A percentile compares a stretch with the other conserved stretches of the same genome.
Conservation (phyloP, 1,284 basidiomycete genomes). For the Cutaneotrichosporon daszewskae region DNA sequence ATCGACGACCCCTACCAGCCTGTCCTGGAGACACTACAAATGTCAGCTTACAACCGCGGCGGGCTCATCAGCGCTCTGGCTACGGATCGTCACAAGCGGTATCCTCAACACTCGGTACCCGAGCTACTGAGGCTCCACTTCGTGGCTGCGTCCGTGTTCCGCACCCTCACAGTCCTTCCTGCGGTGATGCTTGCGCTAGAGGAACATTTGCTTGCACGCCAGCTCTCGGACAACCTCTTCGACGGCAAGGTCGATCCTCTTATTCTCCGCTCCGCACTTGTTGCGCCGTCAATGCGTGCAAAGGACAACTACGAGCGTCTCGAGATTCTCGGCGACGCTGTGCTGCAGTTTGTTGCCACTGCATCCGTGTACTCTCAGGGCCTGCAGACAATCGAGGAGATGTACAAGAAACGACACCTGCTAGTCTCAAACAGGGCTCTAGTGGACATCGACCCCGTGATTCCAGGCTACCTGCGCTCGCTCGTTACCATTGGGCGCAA, state of each 20-base stretch:
- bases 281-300: too few relatives aligned
- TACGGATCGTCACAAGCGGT: not conserved
- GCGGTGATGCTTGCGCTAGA: too few relatives aligned
- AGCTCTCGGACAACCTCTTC: too few relatives aligned
- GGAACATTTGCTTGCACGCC: too few relatives aligned
- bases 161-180: too few relatives aligned
- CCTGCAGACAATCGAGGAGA: conserved; percentile 11
- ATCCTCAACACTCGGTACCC: conserved; percentile 20
- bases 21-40: conserved; percentile 19
- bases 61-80: conserved; percentile 18
- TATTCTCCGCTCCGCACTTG: too few relatives aligned
- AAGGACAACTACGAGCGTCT: conserved; percentile 37
- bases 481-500: too few relatives aligned
- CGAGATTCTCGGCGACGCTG: conserved; percentile 40
- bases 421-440: conserved; percentile 29
- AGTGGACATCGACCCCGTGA: too few relatives aligned
- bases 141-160: conserved; percentile 23
- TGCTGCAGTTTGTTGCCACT: conserved; percentile 32
- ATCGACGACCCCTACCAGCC: conserved; percentile 16
- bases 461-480: too few relatives aligned
- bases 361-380: conserved; percentile 17
- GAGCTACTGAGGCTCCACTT: conserved; percentile 22
- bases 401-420: conserved; percentile 21
- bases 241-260: too few relatives aligned
- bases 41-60: conserved; percentile 15